These are phyloP conservation scores for Colletotrichum cuscutae DNA, from an alignment of 2,329 filamentous ascomycete genomes.

Conservation along the genomic window DNA sequence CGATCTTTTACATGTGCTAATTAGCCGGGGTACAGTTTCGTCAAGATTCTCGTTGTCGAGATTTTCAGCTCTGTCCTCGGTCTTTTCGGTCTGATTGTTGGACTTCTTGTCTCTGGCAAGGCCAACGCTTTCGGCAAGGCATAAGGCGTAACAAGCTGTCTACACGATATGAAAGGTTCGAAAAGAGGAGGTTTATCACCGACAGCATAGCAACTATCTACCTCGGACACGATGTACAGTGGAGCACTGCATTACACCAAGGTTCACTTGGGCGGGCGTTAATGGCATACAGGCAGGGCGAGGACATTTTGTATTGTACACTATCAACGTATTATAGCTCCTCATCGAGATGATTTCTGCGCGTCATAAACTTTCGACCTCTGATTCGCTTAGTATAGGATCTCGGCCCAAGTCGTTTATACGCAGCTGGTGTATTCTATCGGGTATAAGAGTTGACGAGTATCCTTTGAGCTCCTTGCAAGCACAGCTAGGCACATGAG, in stretches of 20 bases:
- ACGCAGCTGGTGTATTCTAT: neutral
- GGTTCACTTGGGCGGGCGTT: conserved; percentile 37
- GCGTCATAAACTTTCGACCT: neutral
- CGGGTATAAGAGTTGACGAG: neutral
- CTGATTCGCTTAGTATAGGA: neutral
- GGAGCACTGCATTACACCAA: conserved; percentile 37
- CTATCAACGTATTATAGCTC: conserved; percentile 34
- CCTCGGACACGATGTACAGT: conserved; percentile 30
- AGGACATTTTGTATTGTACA: conserved; percentile 36
- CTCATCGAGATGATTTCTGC: conserved; percentile 31
- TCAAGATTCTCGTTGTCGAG: conserved; percentile 98
- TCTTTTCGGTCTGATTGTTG: conserved; percentile 95
- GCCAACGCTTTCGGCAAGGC: conserved; percentile 75
- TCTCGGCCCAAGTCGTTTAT: neutral
- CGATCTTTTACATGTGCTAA: conserved; percentile 39
- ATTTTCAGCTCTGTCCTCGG: conserved; percentile 99
- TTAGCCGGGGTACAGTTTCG: conserved; percentile 71
- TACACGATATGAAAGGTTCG: neutral
- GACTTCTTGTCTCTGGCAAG: conserved; percentile 87
- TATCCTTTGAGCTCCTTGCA: neutral
- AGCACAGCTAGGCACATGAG: neutral
- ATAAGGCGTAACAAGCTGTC: conserved; percentile 23
- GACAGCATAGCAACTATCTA: conserved; percentile 16
- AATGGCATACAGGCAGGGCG: conserved; percentile 36
- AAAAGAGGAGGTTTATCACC: conserved; percentile 14